Base-by-base conservation (phyloP, 106 monocot species). In the Dioscorea dumetorum region DNA sequence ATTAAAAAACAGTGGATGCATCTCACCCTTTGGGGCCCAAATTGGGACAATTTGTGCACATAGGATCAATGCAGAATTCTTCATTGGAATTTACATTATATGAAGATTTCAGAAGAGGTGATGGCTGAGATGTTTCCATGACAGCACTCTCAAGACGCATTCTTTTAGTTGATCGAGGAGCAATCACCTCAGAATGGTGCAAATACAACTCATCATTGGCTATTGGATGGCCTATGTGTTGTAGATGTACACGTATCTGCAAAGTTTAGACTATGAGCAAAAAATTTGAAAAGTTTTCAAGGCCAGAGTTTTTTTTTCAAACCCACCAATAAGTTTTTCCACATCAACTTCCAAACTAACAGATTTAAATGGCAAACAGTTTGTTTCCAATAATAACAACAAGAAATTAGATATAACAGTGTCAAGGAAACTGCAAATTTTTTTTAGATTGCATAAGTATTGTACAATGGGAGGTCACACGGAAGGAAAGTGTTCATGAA, bases 161-260 rank as follows among this genome's bases (percentile, higher is more conserved):
- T 73, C 86, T 69, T 70, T 69, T 51, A 60, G 76, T 28, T 54
- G 86, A 88, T 66, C 81, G 81, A 76, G 74, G 64, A 63, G 64
- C 57, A 60, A 76, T 41, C 9, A 41, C 41, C 41, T 41, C 73
- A 58, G 33, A 33, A 18, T 79, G 71, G 17, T 81, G 82, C 22
- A 85, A 83, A 60, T 95, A 95, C 48, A 95, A 60, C 15, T 53
- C 59, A 67, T 95, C 95, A 79, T 95, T 95, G 22, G 80, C 88
- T 69, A 95, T 91, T 19, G 95, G 86, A 76, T 95, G 76, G 28
- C 91, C 95, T 50, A 71, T 60, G 70, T 86, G 78, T 77, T 95
- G 85, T 48, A 95, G 80, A 73, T 95, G 95, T n/a, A 91, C 95
- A 62, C 95, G 83, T 80, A 95, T 95, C 95, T 95, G 79, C 77